phyloP scores from a whole-genome alignment of 2,329 filamentous ascomycete species.

The Aspergillus sp. region DNA sequence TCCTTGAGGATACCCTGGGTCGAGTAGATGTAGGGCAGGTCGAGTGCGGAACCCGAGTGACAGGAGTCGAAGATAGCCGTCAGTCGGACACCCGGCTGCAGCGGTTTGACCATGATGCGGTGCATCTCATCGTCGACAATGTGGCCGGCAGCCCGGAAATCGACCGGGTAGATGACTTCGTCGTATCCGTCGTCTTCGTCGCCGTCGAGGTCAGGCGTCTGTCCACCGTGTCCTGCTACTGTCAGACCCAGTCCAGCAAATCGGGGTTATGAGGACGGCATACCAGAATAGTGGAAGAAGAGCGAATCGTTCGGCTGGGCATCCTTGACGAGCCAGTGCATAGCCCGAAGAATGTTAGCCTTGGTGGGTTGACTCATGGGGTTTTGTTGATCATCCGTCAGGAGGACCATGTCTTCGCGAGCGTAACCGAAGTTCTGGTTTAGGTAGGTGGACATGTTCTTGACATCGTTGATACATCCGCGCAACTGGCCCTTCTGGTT shows the following conservation, averaged over 20 bases:
- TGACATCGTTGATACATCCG: conserved; percentile 95
- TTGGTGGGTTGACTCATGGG: conserved; percentile 97
- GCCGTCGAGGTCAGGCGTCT: conserved; percentile 71
- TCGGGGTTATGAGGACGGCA: conserved; percentile 27
- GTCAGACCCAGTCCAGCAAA: neutral
- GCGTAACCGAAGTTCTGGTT: conserved; percentile 89
- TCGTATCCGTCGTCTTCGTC: conserved; percentile 78
- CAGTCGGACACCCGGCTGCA: conserved; percentile 78
- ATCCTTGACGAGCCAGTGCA: conserved; percentile 98
- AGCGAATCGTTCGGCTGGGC: conserved; percentile 89
- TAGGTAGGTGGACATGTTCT: conserved; percentile 92
- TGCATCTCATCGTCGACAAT: conserved; percentile 81
- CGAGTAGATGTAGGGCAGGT: conserved; percentile 68
- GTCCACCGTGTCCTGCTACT: conserved; percentile 68
- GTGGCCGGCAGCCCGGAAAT: conserved; percentile 68
- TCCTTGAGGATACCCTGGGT: conserved; percentile 70
- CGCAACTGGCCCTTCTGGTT: conserved; percentile 85
- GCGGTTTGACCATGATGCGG: conserved; percentile 71
- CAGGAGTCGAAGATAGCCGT: conserved; percentile 71
- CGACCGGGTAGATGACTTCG: conserved; percentile 77
- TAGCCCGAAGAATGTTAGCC: conserved; percentile 88
- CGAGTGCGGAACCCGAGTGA: conserved; percentile 67
- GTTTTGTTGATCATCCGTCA: conserved; percentile 96
- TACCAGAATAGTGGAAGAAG: conserved; percentile 96
- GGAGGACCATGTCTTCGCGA: conserved; percentile 92